Percentiles rank a stretch among this genome's conserved stretches.
Conservation (phyloP, 805 yeast genomes). For the Komagataella pastoris region DNA sequence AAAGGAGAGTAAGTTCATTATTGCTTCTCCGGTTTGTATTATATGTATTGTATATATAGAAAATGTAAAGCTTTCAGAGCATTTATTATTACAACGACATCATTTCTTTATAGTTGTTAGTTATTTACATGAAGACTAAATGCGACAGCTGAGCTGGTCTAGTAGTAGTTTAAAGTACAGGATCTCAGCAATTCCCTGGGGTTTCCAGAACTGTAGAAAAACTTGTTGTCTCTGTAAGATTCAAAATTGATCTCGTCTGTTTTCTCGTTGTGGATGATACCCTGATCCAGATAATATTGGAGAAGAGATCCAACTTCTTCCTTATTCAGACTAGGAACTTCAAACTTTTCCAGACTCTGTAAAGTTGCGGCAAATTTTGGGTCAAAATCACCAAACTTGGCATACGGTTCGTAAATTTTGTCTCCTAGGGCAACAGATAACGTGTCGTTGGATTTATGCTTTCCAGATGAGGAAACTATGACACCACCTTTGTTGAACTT, state of each 20-base stretch:
- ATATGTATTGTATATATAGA: not conserved
- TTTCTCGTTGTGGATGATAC: slow-evolving; percentile 22
- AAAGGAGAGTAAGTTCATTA: slow-evolving; percentile 4
- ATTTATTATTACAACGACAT: not conserved
- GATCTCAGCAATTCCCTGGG: slow-evolving; percentile 36
- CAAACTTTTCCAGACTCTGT: slow-evolving; percentile 14
- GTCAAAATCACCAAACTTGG: slow-evolving; percentile 35
- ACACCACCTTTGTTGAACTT: slow-evolving; percentile 51
- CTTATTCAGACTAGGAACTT: slow-evolving; percentile 27
- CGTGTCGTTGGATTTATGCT: slow-evolving; percentile 37
- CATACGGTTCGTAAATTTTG: slow-evolving; percentile 41
- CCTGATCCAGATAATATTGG: slow-evolving; percentile 25
- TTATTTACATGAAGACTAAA: not conserved
- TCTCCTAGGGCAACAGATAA: slow-evolving; percentile 46
- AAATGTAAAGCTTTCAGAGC: not conserved
- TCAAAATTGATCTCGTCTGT: slow-evolving; percentile 9
- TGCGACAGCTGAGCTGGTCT: not conserved
- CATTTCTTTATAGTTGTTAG: not conserved
- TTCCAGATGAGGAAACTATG: slow-evolving; percentile 48
- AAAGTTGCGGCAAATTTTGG: slow-evolving; percentile 36
- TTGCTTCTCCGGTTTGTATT: not conserved
- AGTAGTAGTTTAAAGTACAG: slow-evolving; percentile 21
- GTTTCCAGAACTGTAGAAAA: slow-evolving; percentile 48
- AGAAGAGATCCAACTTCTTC: slow-evolving; percentile 30
- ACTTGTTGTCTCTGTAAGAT: slow-evolving; percentile 5